Evolutionary conservation across 2,329 filamentous ascomycete species (phyloP), one percentile per base, ranked within the genome.

Genomic region (Pyricularia sp.): DNA sequence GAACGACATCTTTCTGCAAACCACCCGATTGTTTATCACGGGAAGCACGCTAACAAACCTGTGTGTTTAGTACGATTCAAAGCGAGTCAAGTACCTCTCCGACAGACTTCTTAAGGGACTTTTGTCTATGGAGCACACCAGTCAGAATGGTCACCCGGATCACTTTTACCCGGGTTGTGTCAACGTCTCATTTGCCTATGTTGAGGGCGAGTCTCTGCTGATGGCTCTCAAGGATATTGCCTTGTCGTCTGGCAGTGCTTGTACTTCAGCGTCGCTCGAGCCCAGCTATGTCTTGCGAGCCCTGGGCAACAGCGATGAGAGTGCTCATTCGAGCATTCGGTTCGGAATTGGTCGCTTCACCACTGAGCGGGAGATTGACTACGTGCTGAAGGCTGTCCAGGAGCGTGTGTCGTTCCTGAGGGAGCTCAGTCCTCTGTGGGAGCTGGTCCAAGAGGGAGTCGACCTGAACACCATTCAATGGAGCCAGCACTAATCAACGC

Each of bases 191-290:
- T 99, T 99, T 77, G 94, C 95, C 42, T 99, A 99, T 76, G 93
- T 99, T 4, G 95, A 99, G 81, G 95, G 95, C 73, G 95, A 99
- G 81, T 98, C 95, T 2, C 89, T 99, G 1, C 86, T 99, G 72
- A 99, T 99, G 95, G 95, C 95, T 0, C 83, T 99, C 64, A 99
- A 99, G 81, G 95, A 99, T 74, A 97, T 99, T 79, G 95, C 95
- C 0, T 83, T 99, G 50, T 98, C 94, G 7, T 99, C 95, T 0
- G 95, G 95, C 69, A 97, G 93, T 76, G 95, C 95, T 6, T 99
- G 95, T 81, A 99, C 95, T 2, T 98, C 94, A 4, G 95, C 95
- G 0, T 99, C 95, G 0, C 83, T 99, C 42, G 95, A 99, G 79
- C 95, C 95, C 20, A 97, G 92, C 78, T 99, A 99, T 78, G 95